Evolutionary conservation across 192 early-diverging fungal species (phyloP), one percentile per base, ranked within the genome.

Genomic region (Glomus cerebriforme): DNA sequence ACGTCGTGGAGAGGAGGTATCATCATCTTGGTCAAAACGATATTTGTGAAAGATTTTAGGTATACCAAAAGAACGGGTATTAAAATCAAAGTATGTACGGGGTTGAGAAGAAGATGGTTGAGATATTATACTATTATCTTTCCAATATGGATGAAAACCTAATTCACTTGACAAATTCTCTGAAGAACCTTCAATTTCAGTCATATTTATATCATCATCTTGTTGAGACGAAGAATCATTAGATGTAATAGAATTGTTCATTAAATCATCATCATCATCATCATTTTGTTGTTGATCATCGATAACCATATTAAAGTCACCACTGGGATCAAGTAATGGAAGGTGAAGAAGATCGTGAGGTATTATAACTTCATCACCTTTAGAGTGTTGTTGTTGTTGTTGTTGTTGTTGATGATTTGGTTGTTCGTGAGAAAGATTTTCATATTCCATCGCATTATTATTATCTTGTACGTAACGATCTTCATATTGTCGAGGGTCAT

Each of bases 141-240:
- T 71, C 69, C 69, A 71, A 29, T 71, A 71, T 71, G 69, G 69
- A 47, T 71, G 69, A 49, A 71, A 71, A 5, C 15, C 69, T 26
- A 49, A 9, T 22, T 45, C 37, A 27, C 17, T 3, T 19, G 68
- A 1, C 22, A 67, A 67, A 0, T 29, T 24, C 32, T 34, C 65
- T 7, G 13, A 64, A 29, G 26, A 19, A 54, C 5, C 13, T 54
- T 19, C 29, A 27, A n/a, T 31, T 12, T 29, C 12, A 13, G 13
- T 6, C 29, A 31, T 31, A 64, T 64, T 31, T 17, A 31, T 31
- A 64, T 64, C 80, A 88, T 65, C 73, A 17, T 60, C 35, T 8
- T 60, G 47, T 8, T 60, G 39, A 12, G 39, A 43, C 12, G 39
- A 12, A 2, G 9, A 12, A 43, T 43, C 1, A 43, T 10, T 1